phyloP scores from a whole-genome alignment of 208 protist species.

The Leishmania tropica region DNA sequence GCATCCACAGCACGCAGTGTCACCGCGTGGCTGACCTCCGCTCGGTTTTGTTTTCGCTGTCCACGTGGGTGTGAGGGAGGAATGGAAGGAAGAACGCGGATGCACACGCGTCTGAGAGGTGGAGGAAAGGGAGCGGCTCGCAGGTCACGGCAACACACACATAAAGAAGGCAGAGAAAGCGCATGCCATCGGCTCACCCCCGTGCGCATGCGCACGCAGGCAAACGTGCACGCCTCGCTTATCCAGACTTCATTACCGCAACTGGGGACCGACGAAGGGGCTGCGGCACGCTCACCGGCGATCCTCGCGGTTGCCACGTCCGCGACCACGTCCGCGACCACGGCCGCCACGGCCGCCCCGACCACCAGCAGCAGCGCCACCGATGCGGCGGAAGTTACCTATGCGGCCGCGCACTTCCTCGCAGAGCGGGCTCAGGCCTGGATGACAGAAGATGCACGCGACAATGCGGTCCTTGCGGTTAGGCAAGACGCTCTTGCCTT shows the following conservation, averaged over 20 bases:
- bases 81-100: background rate
- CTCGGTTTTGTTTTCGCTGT: background rate
- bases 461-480: slow-evolving; percentile 78
- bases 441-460: slow-evolving; percentile 80
- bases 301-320: slow-evolving; percentile 25
- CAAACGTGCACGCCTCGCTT: background rate
- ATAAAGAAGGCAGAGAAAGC: background rate
- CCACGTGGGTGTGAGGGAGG: background rate
- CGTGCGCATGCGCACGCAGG: background rate
- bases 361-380: slow-evolving; percentile 27
- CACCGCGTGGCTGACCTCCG: background rate
- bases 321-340: slow-evolving; percentile 27
- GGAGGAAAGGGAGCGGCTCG: background rate
- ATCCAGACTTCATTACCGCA: background rate
- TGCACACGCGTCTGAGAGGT: background rate
- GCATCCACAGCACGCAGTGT: background rate
- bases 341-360: slow-evolving; percentile 33
- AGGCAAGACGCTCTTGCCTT: slow-evolving; percentile 77
- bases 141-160: background rate
- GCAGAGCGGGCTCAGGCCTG: slow-evolving; percentile 56
- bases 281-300: slow-evolving; percentile 6
- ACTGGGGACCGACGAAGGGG: background rate
- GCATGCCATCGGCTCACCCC: background rate
- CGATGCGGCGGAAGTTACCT: slow-evolving; percentile 61
- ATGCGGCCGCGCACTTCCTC: slow-evolving; percentile 76